phyloP scores from a whole-genome alignment of 1,284 basidiomycete species.

The Wallemia ichthyophaga region DNA sequence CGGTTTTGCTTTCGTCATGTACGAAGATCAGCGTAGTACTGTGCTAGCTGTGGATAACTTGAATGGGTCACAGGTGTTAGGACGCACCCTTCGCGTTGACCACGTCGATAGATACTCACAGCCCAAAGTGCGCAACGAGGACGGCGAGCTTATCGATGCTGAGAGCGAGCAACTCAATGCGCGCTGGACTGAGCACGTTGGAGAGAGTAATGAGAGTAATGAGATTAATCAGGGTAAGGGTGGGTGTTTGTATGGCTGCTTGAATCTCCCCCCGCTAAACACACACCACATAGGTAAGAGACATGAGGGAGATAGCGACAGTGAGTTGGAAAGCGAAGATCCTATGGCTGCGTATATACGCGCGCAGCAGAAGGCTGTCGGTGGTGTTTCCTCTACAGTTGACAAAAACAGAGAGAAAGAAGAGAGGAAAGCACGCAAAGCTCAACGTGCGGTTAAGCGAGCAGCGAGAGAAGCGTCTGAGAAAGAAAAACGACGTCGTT shows the following conservation, averaged over 20 bases:
- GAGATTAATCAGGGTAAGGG: conserved; percentile 4
- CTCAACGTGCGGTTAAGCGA: conserved; percentile 5
- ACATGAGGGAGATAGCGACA: conserved; percentile 29
- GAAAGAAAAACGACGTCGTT: neutral
- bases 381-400: conserved; percentile 5
- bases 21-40: conserved; percentile 89
- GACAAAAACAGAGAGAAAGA: too few relatives aligned
- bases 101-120: conserved; percentile 87
- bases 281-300: conserved; percentile 21
- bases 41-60: conserved; percentile 92
- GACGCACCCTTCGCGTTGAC: conserved; percentile 62
- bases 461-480: conserved; percentile 1
- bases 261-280: conserved; percentile 7
- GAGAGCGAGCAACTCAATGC: conserved; percentile 65
- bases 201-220: conserved; percentile 1
- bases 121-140: conserved; percentile 41
- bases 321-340: conserved; percentile 70
- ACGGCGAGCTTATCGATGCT: conserved; percentile 62
- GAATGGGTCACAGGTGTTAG: conserved; percentile 70
- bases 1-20: conserved; percentile 95
- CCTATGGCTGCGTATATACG: conserved; percentile 68
- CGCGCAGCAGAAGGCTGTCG: conserved; percentile 6
- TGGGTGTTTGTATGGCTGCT: conserved; percentile 6
- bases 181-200: neutral
- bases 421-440: conserved; percentile 7